Conservation (phyloP, 106 monocot species). For the Acorus calamus region DNA sequence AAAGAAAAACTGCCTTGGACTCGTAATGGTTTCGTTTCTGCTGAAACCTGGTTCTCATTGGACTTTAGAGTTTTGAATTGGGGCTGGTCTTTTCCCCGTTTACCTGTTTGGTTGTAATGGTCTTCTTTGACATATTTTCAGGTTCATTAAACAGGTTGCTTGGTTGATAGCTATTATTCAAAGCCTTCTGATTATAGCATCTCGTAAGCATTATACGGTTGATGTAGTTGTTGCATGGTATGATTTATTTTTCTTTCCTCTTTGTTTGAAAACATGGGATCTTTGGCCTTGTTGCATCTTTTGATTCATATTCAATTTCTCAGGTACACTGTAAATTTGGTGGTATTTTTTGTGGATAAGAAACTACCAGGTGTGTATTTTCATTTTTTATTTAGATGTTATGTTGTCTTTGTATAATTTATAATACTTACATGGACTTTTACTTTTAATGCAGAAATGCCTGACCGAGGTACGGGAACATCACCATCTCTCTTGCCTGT, state of each 20-base stretch:
- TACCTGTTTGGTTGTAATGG: too few species aligned
- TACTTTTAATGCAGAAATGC: slow-evolving; percentile 55
- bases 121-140: slow-evolving; percentile 5
- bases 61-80: too few species aligned
- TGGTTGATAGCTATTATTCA: slow-evolving; percentile 60
- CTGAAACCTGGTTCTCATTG: too few species aligned
- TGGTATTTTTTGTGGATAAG: slow-evolving; percentile 77
- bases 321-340: slow-evolving; percentile 93
- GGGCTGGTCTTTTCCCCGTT: too few species aligned
- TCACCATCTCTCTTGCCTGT: slow-evolving; percentile 38
- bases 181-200: slow-evolving; percentile 75
- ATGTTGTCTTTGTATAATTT: neutral
- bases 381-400: neutral
- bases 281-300: too few species aligned
- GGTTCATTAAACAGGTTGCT: slow-evolving; percentile 59
- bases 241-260: too few species aligned
- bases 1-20: too few species aligned
- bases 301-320: neutral
- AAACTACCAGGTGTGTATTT: slow-evolving; percentile 54
- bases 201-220: slow-evolving; percentile 80
- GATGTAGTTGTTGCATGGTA: slow-evolving; percentile 92
- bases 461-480: slow-evolving; percentile 37
- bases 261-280: neutral
- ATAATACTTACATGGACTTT: neutral
- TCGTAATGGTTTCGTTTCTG: too few species aligned